Conservation (phyloP, 1,284 basidiomycete genomes). For the Thecaphora thlaspeos region DNA sequence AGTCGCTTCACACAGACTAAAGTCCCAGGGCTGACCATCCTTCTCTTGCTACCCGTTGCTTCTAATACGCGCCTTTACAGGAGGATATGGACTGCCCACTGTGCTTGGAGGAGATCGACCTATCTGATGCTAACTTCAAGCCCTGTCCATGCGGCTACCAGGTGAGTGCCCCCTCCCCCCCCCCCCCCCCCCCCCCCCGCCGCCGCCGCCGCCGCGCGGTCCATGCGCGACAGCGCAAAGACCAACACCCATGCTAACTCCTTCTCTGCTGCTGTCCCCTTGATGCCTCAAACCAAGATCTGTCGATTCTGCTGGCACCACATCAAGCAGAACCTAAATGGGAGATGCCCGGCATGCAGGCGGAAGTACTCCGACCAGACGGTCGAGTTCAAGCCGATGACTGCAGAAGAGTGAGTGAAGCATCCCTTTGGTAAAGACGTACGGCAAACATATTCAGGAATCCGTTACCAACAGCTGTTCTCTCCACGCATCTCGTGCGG, state of each 20-base stretch:
- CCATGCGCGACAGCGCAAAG: no score
- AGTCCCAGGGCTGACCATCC: no score
- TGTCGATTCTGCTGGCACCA: conserved; percentile 99
- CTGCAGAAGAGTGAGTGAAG: conserved; percentile 82
- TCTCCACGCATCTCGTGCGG: neutral
- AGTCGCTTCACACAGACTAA: no score
- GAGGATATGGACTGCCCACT: conserved; percentile 98
- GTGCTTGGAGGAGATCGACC: conserved; percentile 97
- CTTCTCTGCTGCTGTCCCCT: neutral
- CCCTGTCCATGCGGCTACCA: conserved; percentile 99
- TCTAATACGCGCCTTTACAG: no score
- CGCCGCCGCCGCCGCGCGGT: no score
- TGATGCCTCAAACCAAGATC: conserved; percentile 71
- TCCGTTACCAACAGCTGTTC: no score
- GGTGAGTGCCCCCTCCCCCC: conserved; percentile 63
- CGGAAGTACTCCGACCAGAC: conserved; percentile 88
- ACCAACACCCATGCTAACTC: no score
- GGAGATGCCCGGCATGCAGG: conserved; percentile 94
- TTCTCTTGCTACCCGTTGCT: no score
- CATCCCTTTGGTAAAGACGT: no score
- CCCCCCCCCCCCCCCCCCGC: no score
- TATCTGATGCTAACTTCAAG: conserved; percentile 98
- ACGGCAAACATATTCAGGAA: no score
- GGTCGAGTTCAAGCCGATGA: conserved; percentile 93
- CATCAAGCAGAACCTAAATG: conserved; percentile 93